phyloP scores from a whole-genome alignment of 2,329 filamentous ascomycete species.

The Stromatinia cepivora region DNA sequence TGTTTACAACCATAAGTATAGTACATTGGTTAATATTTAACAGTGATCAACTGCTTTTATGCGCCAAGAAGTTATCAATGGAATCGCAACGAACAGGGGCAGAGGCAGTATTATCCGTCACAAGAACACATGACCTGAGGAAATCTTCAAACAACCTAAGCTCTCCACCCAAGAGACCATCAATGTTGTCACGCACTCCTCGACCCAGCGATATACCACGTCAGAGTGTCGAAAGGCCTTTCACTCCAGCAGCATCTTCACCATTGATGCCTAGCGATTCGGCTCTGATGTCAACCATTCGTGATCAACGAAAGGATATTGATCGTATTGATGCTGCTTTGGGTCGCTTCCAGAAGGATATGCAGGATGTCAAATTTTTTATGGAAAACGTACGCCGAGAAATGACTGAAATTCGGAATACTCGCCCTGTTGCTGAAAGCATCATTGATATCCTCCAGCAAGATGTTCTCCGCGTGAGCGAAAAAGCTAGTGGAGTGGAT shows the following conservation, averaged over 20 bases:
- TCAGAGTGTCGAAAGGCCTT: neutral
- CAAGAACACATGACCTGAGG: conserved; percentile 31
- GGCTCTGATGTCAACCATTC: neutral
- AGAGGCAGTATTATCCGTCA: conserved; percentile 30
- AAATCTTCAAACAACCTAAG: conserved; percentile 18
- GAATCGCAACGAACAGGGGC: conserved; percentile 32
- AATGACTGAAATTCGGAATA: conserved; percentile 17
- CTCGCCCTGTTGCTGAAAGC: neutral
- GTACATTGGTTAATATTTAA: conserved; percentile 14
- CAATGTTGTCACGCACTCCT: neutral
- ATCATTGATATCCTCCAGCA: conserved; percentile 2
- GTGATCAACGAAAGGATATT: conserved; percentile 37
- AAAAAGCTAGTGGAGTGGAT: conserved; percentile 36
- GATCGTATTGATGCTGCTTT: conserved; percentile 36
- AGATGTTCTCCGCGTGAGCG: conserved; percentile 27
- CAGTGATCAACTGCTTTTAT: conserved; percentile 39
- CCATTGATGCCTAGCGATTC: neutral
- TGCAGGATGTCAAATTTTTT: conserved; percentile 38
- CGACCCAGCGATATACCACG: neutral
- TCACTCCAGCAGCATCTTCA: neutral
- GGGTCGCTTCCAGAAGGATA: conserved; percentile 35
- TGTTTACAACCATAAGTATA: neutral
- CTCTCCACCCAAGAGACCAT: conserved; percentile 3
- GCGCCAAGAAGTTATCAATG: conserved; percentile 34
- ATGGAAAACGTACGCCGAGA: conserved; percentile 38